A percentile compares a stretch with the other conserved stretches of the same genome.
phyloP scores from a whole-genome alignment of 2,329 filamentous ascomycete species.

The Cercospora brassicicola region DNA sequence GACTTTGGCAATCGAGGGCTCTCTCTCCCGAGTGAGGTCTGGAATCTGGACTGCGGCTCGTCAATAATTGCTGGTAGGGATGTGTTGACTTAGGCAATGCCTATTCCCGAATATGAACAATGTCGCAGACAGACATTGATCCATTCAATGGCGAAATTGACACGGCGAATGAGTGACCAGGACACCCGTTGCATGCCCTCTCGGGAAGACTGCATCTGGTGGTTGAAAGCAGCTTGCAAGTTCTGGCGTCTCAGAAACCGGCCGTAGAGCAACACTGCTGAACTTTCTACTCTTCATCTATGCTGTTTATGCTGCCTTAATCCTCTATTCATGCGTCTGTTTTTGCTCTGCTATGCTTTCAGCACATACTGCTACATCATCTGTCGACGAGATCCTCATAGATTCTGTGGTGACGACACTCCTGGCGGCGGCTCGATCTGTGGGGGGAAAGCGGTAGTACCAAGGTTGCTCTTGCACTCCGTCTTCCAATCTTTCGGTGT shows the following conservation, averaged over 20 bases:
- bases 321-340: background rate
- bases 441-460: slow-evolving; percentile 45
- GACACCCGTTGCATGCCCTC: background rate
- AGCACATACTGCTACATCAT: background rate
- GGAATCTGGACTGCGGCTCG: background rate
- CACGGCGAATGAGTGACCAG: background rate
- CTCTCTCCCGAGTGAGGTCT: background rate
- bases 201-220: background rate
- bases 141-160: background rate
- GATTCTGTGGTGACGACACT: background rate
- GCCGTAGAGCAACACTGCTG: background rate
- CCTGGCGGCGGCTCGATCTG: slow-evolving; percentile 24
- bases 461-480: slow-evolving; percentile 61
- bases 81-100: background rate
- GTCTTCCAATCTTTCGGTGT: slow-evolving; percentile 77
- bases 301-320: background rate
- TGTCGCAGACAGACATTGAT: background rate
- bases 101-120: background rate
- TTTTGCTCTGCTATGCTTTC: background rate
- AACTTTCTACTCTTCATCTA: background rate
- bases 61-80: background rate
- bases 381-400: background rate
- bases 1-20: background rate
- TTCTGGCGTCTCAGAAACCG: background rate
- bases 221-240: background rate